These are phyloP conservation scores for Leucosporidium creatinivorum DNA, from an alignment of 768 basidiomycete genomes.

Conservation along the genomic window DNA sequence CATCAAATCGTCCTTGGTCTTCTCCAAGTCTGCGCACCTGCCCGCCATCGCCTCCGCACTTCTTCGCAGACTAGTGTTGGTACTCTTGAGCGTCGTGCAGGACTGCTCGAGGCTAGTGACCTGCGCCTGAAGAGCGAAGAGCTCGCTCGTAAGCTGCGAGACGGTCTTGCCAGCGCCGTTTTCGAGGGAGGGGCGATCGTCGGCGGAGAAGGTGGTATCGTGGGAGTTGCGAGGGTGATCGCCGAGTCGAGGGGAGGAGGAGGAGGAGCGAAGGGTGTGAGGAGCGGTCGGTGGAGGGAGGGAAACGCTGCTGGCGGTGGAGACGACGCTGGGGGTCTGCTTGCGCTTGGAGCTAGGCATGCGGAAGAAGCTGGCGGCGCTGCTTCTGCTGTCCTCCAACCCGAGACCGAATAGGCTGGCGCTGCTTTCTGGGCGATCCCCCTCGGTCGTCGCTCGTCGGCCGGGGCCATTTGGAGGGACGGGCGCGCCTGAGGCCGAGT, in stretches of 20 bases:
- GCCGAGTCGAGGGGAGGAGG: slow-evolving; percentile 16
- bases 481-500: not conserved
- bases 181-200: not conserved
- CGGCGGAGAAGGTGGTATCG: slow-evolving; percentile 2
- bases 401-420: not conserved
- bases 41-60: slow-evolving; percentile 18
- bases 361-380: slow-evolving; percentile 16
- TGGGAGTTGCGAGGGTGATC: slow-evolving; percentile 11
- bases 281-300: too few species aligned
- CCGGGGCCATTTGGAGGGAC: not conserved
- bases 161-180: not conserved
- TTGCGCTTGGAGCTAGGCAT: slow-evolving; percentile 14
- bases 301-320: not conserved
- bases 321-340: slow-evolving; percentile 2
- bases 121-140: slow-evolving; percentile 4
- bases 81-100: slow-evolving; percentile 3
- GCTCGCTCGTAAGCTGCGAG: slow-evolving; percentile 8
- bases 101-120: slow-evolving; percentile 13
- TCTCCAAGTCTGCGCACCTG: slow-evolving; percentile 29
- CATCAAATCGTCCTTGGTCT: slow-evolving; percentile 30
- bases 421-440: not conserved
- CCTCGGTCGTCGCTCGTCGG: not conserved
- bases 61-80: slow-evolving; percentile 12
- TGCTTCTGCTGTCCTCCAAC: not conserved
- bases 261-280: slow-evolving; percentile 13